phyloP scores from a whole-genome alignment of 1,284 basidiomycete genomes.

The Cystobasidium sp. region DNA sequence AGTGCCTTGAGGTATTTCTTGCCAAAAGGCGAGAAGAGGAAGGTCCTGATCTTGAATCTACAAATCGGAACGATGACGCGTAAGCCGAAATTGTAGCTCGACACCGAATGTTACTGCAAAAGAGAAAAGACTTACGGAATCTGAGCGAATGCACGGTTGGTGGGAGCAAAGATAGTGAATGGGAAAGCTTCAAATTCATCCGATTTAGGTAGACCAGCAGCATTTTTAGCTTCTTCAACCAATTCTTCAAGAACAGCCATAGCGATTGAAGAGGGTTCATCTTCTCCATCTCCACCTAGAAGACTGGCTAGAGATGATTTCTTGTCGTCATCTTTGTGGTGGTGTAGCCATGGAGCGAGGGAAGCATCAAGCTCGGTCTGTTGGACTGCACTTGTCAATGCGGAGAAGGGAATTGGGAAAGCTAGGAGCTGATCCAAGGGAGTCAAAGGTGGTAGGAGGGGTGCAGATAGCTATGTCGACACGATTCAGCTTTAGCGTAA shows the following conservation, averaged over 20 bases:
- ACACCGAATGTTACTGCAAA: neutral
- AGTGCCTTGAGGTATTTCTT: slow-evolving; percentile 50
- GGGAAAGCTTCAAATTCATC: slow-evolving; percentile 33
- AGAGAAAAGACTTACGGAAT: slow-evolving; percentile 30
- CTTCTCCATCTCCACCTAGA: neutral
- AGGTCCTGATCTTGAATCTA: slow-evolving; percentile 44
- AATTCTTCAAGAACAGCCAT: slow-evolving; percentile 29
- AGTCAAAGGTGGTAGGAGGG: slow-evolving; percentile 52
- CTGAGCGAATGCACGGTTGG: slow-evolving; percentile 47
- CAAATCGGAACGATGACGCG: slow-evolving; percentile 3
- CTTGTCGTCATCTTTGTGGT: slow-evolving; percentile 13
- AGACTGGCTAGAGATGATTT: slow-evolving; percentile 38
- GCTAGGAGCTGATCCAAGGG: slow-evolving; percentile 52
- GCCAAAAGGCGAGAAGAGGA: slow-evolving; percentile 53
- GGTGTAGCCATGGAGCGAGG: slow-evolving; percentile 46
- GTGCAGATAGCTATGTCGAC: slow-evolving; percentile 44
- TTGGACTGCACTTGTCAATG: slow-evolving; percentile 52
- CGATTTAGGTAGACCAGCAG: slow-evolving; percentile 47
- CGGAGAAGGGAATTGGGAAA: slow-evolving; percentile 50
- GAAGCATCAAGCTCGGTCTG: slow-evolving; percentile 50
- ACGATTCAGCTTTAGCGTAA: slow-evolving; percentile 37
- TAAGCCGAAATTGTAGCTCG: neutral
- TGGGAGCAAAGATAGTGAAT: slow-evolving; percentile 52
- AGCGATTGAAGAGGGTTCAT: slow-evolving; percentile 35
- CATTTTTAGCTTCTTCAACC: slow-evolving; percentile 43